Conservation (phyloP, 805 yeast genomes). For the Wickerhamomyces bisporus region DNA sequence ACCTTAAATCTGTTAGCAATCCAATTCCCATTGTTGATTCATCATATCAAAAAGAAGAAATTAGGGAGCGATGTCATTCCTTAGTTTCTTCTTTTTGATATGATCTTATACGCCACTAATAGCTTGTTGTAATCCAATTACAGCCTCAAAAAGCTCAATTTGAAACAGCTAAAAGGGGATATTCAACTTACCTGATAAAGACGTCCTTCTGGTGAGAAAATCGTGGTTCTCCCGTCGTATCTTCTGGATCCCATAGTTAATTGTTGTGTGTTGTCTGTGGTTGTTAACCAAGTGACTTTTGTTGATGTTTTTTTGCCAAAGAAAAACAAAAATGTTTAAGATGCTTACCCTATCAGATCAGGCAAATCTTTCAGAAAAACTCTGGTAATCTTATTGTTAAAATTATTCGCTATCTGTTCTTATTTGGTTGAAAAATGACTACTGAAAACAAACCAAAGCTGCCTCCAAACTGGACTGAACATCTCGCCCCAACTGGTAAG, state of each 20-base stretch:
- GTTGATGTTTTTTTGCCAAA: slow-evolving; percentile 7
- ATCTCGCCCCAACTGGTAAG: slow-evolving; percentile 31
- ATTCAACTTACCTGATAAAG: slow-evolving; percentile 67
- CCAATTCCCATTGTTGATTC: no score
- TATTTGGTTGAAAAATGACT: no score
- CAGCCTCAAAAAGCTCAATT: neutral
- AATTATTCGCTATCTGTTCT: no score
- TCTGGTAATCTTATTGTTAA: no score
- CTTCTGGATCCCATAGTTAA: slow-evolving; percentile 73
- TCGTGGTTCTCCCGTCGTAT: slow-evolving; percentile 98
- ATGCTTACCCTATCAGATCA: slow-evolving; percentile 1
- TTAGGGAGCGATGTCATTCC: no score
- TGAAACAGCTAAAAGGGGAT: neutral
- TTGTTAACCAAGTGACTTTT: slow-evolving; percentile 1
- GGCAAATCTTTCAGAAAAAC: no score
- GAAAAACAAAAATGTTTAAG: neutral
- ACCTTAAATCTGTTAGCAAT: slow-evolving; percentile 43
- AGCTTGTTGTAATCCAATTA: neutral
- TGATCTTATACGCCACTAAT: slow-evolving; percentile 3
- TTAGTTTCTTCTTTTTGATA: no score
- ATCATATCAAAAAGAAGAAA: no score
- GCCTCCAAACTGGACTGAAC: slow-evolving; percentile 33
- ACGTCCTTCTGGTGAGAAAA: slow-evolving; percentile 98
- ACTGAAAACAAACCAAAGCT: no score
- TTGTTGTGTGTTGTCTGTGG: slow-evolving; percentile 3